Percentiles rank a stretch among this genome's conserved stretches.
phyloP scores from a whole-genome alignment of 345 rosid genomes.

The Isatis tinctoria region DNA sequence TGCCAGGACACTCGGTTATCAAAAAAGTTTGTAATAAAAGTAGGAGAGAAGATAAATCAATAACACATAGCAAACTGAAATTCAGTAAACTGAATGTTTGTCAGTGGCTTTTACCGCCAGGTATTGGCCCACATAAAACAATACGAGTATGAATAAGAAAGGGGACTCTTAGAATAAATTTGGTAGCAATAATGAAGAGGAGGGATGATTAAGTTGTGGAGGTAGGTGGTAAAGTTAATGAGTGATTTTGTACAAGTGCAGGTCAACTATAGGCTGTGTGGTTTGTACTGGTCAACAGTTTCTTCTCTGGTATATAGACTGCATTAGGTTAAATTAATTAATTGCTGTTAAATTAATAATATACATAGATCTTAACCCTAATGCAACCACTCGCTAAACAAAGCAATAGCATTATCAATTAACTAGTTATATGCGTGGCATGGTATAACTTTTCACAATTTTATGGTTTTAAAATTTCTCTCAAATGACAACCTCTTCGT shows the following conservation, averaged over 20 bases:
- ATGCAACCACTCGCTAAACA: constrained; percentile 9
- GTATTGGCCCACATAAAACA: neutral
- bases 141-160: neutral
- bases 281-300: constrained; percentile 24
- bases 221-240: constrained; percentile 35
- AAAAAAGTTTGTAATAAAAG: neutral
- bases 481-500: constrained; percentile 9
- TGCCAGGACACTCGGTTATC: too few species aligned
- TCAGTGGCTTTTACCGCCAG: neutral
- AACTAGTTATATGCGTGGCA: neutral
- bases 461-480: neutral
- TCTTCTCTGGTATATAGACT: constrained; percentile 9
- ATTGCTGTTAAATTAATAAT: neutral
- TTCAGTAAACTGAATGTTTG: neutral
- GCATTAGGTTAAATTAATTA: neutral
- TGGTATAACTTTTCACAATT: neutral
- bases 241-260: constrained; percentile 28
- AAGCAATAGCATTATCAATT: neutral
- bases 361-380: constrained; percentile 6
- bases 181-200: constrained; percentile 24
- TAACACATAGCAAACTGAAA: neutral
- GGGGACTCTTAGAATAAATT: neutral
- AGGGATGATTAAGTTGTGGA: constrained; percentile 19
- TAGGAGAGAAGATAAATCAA: neutral
- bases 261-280: constrained; percentile 24